Percentiles rank a stretch among this genome's conserved stretches.
phyloP scores from a whole-genome alignment of 1,284 basidiomycete genomes.

The Leucoagaricus sp. region DNA sequence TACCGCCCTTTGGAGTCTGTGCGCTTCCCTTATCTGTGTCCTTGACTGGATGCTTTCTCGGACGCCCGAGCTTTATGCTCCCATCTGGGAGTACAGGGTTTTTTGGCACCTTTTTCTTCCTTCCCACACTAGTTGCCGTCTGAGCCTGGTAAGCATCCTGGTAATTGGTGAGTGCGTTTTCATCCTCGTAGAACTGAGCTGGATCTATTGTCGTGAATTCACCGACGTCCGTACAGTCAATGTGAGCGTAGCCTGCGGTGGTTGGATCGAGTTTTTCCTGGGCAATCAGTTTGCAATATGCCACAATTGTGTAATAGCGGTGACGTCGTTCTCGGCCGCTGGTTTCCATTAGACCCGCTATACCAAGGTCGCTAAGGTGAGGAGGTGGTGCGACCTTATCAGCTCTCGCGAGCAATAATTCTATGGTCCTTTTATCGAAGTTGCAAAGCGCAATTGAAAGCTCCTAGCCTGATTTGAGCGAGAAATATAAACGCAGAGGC shows the following conservation, averaged over 20 bases:
- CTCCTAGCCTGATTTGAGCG: constrained; percentile 48
- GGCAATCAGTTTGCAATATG: constrained; percentile 56
- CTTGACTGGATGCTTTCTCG: constrained; percentile 32
- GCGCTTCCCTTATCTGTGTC: constrained; percentile 10
- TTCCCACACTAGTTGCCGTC: constrained; percentile 22
- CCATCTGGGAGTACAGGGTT: constrained; percentile 44
- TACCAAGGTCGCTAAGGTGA: constrained; percentile 69
- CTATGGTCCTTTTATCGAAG: constrained; percentile 78
- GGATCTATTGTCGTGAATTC: constrained; percentile 48
- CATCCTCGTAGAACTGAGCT: constrained; percentile 54
- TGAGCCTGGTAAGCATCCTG: constrained; percentile 49
- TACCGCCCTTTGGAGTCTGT: constrained; percentile 1
- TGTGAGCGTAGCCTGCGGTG: constrained; percentile 39
- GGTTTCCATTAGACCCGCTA: constrained; percentile 71
- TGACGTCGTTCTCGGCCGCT: constrained; percentile 79
- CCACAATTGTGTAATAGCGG: constrained; percentile 71
- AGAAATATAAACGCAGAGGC: constrained; percentile 9
- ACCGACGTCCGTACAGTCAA: constrained; percentile 52
- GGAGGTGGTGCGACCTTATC: constrained; percentile 62
- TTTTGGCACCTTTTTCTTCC: constrained; percentile 31
- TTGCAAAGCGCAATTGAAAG: constrained; percentile 61
- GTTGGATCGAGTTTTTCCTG: constrained; percentile 59
- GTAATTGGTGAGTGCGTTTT: constrained; percentile 40
- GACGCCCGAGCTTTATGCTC: constrained; percentile 43
- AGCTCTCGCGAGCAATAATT: constrained; percentile 71